Base-by-base conservation (phyloP, 352 stramenopile genomes). In the Elongisporangium prolatum region DNA sequence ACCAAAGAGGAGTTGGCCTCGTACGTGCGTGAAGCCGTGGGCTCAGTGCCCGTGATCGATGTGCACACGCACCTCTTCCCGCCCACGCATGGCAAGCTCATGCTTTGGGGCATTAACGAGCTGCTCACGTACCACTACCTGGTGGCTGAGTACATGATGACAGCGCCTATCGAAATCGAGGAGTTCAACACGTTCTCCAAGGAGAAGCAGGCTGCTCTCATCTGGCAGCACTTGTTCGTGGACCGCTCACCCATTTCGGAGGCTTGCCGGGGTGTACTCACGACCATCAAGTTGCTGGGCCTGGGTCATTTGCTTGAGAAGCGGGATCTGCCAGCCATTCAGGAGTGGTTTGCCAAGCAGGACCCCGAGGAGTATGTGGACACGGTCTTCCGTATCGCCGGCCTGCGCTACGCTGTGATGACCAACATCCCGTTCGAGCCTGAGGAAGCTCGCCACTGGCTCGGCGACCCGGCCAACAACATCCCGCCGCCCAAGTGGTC, bases 111-210 rank as follows among this genome's bases (percentile, higher is more conserved):
- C 21, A 89, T 98, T 49, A 91, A 98, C 70, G 91, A 97, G 62
- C 69, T 98, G 40, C 74, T 98, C 25, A 98, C 91, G 20, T 98
- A 98, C 68, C 94, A 98, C 73, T 98, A 98, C 68, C 71, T 98
- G 11, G 91, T 98, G 17, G 88, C 91, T 3, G 93, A 98, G 77
- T 97, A 92, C 64, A 90, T 97, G 60, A 93, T 96, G 64, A 97
- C 87, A 20, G 84, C 80, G n/a, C 69, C 83, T 17, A 74, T 86
- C 16, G 68, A 78, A 37, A 81, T 89, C 6, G 82, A 95, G 54
- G 59, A 65, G 51, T 97, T 97, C 65, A 96, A 95, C 68, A 65
- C 75, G 21, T 77, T 85, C 49, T 70, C 68, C 22, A 96, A 93
- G 74, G 63, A 77, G 28, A 57, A 84, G 57, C 89, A 97, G 69